phyloP scores from a whole-genome alignment of 768 basidiomycete genomes.

The Trametes cingulata region DNA sequence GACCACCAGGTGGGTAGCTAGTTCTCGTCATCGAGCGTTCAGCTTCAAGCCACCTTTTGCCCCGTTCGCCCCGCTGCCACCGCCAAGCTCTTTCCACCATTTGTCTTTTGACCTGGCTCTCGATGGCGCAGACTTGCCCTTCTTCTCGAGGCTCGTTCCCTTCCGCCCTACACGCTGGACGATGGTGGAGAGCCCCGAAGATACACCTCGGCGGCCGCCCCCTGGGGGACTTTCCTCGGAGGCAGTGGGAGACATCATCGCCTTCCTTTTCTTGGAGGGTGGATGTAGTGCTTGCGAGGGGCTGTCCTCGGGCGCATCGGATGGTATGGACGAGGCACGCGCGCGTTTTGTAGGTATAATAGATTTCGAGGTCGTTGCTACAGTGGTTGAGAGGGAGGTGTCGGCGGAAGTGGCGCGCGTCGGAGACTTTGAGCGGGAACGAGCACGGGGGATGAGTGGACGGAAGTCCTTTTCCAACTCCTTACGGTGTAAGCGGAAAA shows the following conservation, averaged over 20 bases:
- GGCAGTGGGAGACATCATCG: background rate
- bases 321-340: background rate
- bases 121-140: background rate
- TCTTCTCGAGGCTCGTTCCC: background rate
- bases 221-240: constrained; percentile 39
- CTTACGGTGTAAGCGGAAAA: constrained; percentile 80
- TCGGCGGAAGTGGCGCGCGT: constrained; percentile 19
- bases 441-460: background rate
- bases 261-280: background rate
- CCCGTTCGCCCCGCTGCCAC: background rate
- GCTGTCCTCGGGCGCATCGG: background rate
- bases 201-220: constrained; percentile 62
- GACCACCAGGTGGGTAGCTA: no score
- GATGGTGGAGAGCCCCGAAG: constrained; percentile 60
- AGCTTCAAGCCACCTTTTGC: constrained; percentile 6
- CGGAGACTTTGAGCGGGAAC: background rate
- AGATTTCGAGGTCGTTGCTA: background rate
- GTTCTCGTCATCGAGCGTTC: background rate
- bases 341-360: background rate
- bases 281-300: background rate
- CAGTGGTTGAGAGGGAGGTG: no score
- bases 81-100: constrained; percentile 29
- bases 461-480: constrained; percentile 63
- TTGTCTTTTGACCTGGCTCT: constrained; percentile 11
- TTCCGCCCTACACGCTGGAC: constrained; percentile 32